Evolutionary conservation across 2,329 filamentous ascomycete species (phyloP), one percentile per base, ranked within the genome.

Genomic region (Stylonectria norvegica): DNA sequence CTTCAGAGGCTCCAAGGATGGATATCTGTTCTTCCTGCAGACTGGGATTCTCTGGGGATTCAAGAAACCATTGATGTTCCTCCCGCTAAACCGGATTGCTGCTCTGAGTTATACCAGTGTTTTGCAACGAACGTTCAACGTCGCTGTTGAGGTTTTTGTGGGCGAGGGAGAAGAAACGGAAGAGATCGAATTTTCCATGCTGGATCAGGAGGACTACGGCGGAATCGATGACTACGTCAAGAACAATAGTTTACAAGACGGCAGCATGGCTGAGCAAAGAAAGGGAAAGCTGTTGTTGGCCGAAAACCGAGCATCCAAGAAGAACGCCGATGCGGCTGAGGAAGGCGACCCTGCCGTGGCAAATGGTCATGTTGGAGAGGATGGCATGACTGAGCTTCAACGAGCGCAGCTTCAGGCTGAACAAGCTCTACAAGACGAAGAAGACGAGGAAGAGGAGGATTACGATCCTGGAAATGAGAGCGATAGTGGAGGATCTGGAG

Each of bases 1-100:
- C 2, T 84, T 83, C 62, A 70, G 81, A 31, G 82, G 82, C 15
- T 81, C 75, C 42, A 86, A 85, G 58, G 82, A 86, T 43, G 82
- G 81, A 0, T 84, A 75, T 49, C 66, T 85, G 1, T 85, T 84
- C 56, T 84, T 85, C 56, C 64, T 86, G 12, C 73, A 79, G 20
- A 79, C 71, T 18, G 82, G 82, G 11, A 84, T 86, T 38, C 59
- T 86, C 6, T 86, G 81, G 79, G 81, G 72, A 1, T 86, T 82
- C 68, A 85, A 84, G 63, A 86, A 85, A 61, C 82, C 82, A 1
- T 59, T 85, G 2, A 63, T 83, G 16, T 85, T 84, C 51, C 67
- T 85, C 5, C 78, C 80, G 4, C 70, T 83, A 14, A 72, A 76
- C 37, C 70, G 74, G 10, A 79, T 85, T 36, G 68, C 70, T 0